Conservation (phyloP, 2,329 filamentous ascomycete species). For the Orbilia brochopaga region DNA sequence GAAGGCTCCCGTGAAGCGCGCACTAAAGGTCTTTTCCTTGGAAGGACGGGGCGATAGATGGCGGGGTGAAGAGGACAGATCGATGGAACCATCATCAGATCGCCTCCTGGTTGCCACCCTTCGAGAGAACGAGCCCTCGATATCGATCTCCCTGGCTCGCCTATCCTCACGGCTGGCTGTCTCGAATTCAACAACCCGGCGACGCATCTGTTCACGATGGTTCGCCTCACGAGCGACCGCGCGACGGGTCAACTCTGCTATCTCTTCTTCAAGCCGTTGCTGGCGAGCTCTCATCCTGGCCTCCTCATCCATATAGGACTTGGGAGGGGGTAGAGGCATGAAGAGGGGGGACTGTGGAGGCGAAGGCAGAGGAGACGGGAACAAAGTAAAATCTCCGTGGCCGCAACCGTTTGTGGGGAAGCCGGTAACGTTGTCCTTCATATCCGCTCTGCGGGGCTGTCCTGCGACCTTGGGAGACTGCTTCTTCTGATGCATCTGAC, state of each 20-base stretch:
- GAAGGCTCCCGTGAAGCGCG: slow-evolving; percentile 47
- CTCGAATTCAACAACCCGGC: slow-evolving; percentile 47
- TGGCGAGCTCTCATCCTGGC: slow-evolving; percentile 47
- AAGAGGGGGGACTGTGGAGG: slow-evolving; percentile 48
- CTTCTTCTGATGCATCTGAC: slow-evolving; percentile 35
- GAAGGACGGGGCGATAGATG: slow-evolving; percentile 35
- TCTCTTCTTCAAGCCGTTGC: slow-evolving; percentile 46
- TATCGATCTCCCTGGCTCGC: slow-evolving; percentile 48
- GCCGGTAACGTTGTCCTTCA: slow-evolving; percentile 36
- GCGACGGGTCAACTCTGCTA: slow-evolving; percentile 44
- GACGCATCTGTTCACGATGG: slow-evolving; percentile 46
- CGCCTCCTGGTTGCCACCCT: slow-evolving; percentile 39
- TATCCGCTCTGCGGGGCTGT: slow-evolving; percentile 37
- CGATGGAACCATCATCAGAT: slow-evolving; percentile 48
- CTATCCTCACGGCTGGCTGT: slow-evolving; percentile 34
- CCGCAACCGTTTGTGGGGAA: slow-evolving; percentile 44
- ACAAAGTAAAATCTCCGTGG: slow-evolving; percentile 48
- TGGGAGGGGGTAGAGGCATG: slow-evolving; percentile 23
- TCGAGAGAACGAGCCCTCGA: slow-evolving; percentile 49
- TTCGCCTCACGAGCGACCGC: slow-evolving; percentile 46
- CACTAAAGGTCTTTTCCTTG: slow-evolving; percentile 47
- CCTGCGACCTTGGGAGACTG: slow-evolving; percentile 45
- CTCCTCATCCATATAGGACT: slow-evolving; percentile 34
- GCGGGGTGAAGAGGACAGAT: slow-evolving; percentile 45
- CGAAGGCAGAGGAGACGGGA: slow-evolving; percentile 45